Evolutionary conservation across 148 eudicot species (phyloP).

Genomic region (Mesembryanthemum crystallinum): DNA sequence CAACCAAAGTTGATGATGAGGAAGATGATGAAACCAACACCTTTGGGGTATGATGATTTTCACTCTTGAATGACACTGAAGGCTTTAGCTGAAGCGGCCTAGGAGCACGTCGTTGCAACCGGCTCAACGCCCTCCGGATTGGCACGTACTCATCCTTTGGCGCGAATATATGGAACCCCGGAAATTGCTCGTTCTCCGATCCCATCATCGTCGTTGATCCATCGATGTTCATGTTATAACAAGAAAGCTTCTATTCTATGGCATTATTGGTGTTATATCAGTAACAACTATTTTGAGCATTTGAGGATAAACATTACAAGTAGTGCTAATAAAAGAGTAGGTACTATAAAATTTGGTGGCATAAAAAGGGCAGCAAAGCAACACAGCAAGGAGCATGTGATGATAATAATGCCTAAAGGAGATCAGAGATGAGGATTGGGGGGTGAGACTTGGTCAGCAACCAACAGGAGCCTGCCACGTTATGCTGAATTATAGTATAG

Average conservation of each 20-base stretch:
- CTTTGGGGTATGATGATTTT: constrained; percentile 23
- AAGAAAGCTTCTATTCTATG: background rate
- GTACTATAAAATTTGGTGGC: background rate
- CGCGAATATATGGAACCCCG: constrained; percentile 39
- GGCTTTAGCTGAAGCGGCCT: constrained; percentile 53
- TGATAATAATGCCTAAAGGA: background rate
- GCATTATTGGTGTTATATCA: background rate
- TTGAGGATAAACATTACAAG: background rate
- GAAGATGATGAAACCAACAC: constrained; percentile 21
- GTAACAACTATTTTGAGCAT: background rate
- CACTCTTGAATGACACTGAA: constrained; percentile 24
- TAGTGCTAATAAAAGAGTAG: background rate
- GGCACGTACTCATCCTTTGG: constrained; percentile 43
- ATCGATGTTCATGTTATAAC: too few relatives aligned
- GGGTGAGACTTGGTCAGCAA: constrained; percentile 1
- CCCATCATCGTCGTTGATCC: constrained; percentile 14
- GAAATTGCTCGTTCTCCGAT: constrained; percentile 28
- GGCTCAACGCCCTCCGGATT: constrained; percentile 26
- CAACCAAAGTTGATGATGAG: constrained; percentile 1
- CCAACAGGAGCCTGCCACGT: constrained; percentile 2
- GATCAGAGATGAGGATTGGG: background rate
- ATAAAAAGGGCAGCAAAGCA: background rate
- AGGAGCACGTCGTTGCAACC: constrained; percentile 52
- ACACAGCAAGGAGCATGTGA: constrained; percentile 8
- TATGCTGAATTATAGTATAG: background rate